Evolutionary conservation across 331 rosid genomes (phyloP), one percentile per base, ranked within the genome.

Genomic region (Quercus lobata): DNA sequence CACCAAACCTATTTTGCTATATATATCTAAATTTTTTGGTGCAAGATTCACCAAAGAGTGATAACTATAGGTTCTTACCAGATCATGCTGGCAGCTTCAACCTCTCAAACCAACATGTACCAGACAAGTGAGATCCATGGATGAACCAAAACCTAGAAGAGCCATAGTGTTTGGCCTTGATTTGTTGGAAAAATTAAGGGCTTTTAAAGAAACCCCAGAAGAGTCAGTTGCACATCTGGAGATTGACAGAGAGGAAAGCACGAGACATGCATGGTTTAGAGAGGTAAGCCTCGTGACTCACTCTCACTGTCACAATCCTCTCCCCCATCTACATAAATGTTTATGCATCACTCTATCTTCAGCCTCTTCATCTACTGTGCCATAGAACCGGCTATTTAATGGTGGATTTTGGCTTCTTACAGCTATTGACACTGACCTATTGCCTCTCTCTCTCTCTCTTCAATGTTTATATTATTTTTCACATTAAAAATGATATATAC

Each of bases 11-110:
- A 49, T 12, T 49, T 49, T 49, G 54, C 54, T 49, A 49, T 25
- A 46, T 16, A 60, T 37, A 53, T 62, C 69, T 27, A 68, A 57
- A 57, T 15, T 46, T 74, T 25, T 8, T 25, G 71, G 62, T 37
- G 73, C 27, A 66, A 60, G 54, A 68, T 53, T 54, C 60, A 11
- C 14, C 17, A 11, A 21, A 63, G 72, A 18, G 25, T 34, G 8
- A 68, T 18, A 4, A 14, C 54, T 49, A 49, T 12, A 49, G 72
- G 27, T 68, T 68, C 72, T 80, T 84, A 91, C 89, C 97, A 93
- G 97, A 93, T 93, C 98, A 93, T 90, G 98, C 98, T 93, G 98
- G 97, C 98, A 93, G 98, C 98, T 93, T 93, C 93, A 93, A 88
- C 76, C 98, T 89, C 98, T 93, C 98, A 91, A 91, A 86, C 95